phyloP scores from a whole-genome alignment of 306 rosid genomes.

The Elaeagnus macrophylla region DNA sequence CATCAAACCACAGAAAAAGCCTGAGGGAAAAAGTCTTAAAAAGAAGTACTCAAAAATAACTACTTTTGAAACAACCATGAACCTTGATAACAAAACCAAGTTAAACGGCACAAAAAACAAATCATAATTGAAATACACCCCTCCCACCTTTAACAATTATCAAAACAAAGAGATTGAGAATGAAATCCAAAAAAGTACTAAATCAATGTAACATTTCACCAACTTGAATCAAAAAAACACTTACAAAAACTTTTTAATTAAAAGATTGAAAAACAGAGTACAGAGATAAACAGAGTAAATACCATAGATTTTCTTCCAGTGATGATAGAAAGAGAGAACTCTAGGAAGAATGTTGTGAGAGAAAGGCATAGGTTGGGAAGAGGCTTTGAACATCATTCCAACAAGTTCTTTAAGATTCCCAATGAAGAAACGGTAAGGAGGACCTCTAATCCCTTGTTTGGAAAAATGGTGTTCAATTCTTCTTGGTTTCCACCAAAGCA shows the following conservation, averaged over 20 bases:
- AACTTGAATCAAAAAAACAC: conserved; percentile 7
- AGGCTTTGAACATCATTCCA: conserved; percentile 77
- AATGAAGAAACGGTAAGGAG: conserved; percentile 92
- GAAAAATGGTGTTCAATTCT: conserved; percentile 66
- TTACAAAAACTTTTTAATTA: background rate
- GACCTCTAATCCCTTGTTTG: conserved; percentile 84
- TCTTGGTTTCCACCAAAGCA: conserved; percentile 88
- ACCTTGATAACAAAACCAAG: conserved; percentile 32
- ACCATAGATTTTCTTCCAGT: conserved; percentile 96
- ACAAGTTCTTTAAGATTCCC: conserved; percentile 77
- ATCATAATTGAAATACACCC: conserved; percentile 17
- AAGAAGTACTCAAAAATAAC: conserved; percentile 33
- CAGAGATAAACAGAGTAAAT: background rate
- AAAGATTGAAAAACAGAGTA: background rate
- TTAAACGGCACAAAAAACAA: conserved; percentile 17
- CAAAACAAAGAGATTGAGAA: background rate
- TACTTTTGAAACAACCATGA: conserved; percentile 34
- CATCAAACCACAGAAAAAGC: conserved; percentile 32
- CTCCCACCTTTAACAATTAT: conserved; percentile 28
- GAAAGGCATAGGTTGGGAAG: conserved; percentile 82
- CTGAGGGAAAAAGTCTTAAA: conserved; percentile 48
- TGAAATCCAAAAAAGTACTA: background rate
- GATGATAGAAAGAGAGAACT: conserved; percentile 92
- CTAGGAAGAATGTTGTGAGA: conserved; percentile 95
- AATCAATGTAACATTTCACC: background rate